phyloP scores from a whole-genome alignment of 805 yeast species.

The Osmozyma mogii region DNA sequence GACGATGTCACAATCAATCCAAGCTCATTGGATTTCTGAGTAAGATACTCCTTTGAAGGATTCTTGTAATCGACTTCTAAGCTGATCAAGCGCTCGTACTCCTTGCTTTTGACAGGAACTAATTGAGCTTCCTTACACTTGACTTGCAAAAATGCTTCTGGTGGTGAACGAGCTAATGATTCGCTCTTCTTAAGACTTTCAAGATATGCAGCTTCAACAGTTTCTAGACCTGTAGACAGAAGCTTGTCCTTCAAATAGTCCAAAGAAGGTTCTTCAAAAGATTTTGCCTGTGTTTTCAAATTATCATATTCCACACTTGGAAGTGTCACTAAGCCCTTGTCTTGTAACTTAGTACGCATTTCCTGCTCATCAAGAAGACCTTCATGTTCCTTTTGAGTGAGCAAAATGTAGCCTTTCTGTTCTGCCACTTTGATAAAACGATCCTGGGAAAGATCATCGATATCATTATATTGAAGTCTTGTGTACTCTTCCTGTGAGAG shows the following conservation, averaged over 20 bases:
- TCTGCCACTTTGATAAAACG: slow-evolving; percentile 16
- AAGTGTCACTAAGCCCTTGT: slow-evolving; percentile 27
- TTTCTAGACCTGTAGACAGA: slow-evolving; percentile 6
- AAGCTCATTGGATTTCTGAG: slow-evolving; percentile 27
- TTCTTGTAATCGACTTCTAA: slow-evolving; percentile 21
- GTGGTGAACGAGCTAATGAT: slow-evolving; percentile 14
- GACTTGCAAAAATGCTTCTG: slow-evolving; percentile 16
- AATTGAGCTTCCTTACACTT: slow-evolving; percentile 14
- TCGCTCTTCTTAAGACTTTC: slow-evolving; percentile 10
- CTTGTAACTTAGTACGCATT: slow-evolving; percentile 23
- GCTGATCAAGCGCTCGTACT: slow-evolving; percentile 9
- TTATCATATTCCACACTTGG: slow-evolving; percentile 16
- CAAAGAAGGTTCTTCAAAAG: slow-evolving; percentile 16
- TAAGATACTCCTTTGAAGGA: slow-evolving; percentile 26
- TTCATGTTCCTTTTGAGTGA: slow-evolving; percentile 21
- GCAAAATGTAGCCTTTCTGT: slow-evolving; percentile 20
- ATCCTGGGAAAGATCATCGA: slow-evolving; percentile 16
- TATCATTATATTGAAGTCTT: slow-evolving; percentile 19
- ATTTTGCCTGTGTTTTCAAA: slow-evolving; percentile 7
- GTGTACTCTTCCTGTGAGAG: slow-evolving; percentile 27
- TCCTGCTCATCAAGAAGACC: slow-evolving; percentile 24
- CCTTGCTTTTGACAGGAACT: slow-evolving; percentile 12
- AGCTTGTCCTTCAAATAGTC: slow-evolving; percentile 14
- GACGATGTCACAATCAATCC: slow-evolving; percentile 26
- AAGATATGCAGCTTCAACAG: slow-evolving; percentile 9